Base-by-base conservation (phyloP, 768 basidiomycete species). In the Coprinopsis marcescibilis region DNA sequence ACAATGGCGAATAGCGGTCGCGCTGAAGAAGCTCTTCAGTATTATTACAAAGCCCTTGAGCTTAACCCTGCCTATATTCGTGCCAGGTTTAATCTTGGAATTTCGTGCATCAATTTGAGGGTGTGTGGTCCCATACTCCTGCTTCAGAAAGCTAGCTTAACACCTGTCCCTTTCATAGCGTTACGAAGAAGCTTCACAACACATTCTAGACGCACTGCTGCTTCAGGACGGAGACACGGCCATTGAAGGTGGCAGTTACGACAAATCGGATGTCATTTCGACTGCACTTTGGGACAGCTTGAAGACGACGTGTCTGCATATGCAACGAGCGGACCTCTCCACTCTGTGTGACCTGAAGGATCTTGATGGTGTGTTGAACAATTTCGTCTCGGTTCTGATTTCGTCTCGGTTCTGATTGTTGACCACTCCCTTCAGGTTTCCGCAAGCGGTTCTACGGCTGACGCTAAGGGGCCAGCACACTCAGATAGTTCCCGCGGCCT, bases 41-140 rank as follows among this genome's bases (percentile, higher is more conserved):
- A 90, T 61, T 97, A 97, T 65, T 77, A 81, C 57, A 78, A 75
- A 25, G 94, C 94, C 1, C 73, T 96, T 25, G 85, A 89, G 56
- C 70, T 94, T 47, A 89, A 94, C 58, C 91, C 94, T 4, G 73
- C 78, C 13, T 97, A 94, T 58, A 90, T 96, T 49, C 83, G 94
- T 46, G 93, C 92, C 2, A 80, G 89, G 56, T 96, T 90, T 64
- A 96, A 97, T 64, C 72, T 96, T 13, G 93, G 92, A 17, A 96
- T 96, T 51, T 89, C 91, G 1, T 89, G 83, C 60, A 88, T 91
- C 58, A 93, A 90, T 61, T 75, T 97, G 46, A 75, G 78, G 44
- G 89, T 92, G 60, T 48, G 75, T 68, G 37, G 43, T 34, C 47
- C 56, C 42, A 35, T 46, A 50, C 24, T 35, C 26, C 37, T 27